These are phyloP conservation scores for Colletotrichum lupini DNA, from an alignment of 2,329 filamentous ascomycete species.

Conservation along the genomic window DNA sequence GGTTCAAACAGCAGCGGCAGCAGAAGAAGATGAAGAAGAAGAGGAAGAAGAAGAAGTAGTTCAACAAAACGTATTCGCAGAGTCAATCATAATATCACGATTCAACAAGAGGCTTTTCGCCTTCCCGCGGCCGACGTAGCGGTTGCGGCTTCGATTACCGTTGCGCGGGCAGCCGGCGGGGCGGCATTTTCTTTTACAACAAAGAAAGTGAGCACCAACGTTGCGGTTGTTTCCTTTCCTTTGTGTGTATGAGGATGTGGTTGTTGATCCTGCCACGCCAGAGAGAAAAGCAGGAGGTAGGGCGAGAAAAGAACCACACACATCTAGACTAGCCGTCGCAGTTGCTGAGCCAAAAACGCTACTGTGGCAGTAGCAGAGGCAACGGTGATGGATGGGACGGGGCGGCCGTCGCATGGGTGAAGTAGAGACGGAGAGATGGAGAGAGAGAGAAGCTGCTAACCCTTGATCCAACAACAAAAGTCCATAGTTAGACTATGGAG, in stretches of 20 bases:
- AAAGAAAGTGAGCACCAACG: background rate
- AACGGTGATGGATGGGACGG: background rate
- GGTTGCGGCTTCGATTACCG: conserved; percentile 26
- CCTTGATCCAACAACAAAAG: background rate
- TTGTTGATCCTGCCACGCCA: background rate
- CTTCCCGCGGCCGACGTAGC: conserved; percentile 8
- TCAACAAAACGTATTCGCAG: background rate
- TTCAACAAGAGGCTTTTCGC: conserved; percentile 6
- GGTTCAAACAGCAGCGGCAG: background rate
- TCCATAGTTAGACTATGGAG: background rate
- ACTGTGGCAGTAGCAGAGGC: conserved; percentile 9
- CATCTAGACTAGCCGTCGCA: background rate
- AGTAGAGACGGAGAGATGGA: background rate
- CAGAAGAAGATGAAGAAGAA: too few species aligned
- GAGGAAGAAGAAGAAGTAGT: background rate
- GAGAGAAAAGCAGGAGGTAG: background rate
- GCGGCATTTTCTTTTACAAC: background rate
- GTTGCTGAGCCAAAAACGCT: conserved; percentile 12
- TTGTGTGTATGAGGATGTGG: conserved; percentile 21
- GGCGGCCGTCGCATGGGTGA: background rate
- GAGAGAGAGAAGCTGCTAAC: background rate
- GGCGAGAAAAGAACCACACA: background rate
- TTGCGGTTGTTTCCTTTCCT: background rate
- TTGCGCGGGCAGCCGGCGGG: conserved; percentile 18
- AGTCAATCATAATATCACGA: background rate